Percentiles rank a stretch among this genome's conserved stretches.
Evolutionary conservation across 345 rosid species (phyloP).

Genomic region (Gossypium australe): DNA sequence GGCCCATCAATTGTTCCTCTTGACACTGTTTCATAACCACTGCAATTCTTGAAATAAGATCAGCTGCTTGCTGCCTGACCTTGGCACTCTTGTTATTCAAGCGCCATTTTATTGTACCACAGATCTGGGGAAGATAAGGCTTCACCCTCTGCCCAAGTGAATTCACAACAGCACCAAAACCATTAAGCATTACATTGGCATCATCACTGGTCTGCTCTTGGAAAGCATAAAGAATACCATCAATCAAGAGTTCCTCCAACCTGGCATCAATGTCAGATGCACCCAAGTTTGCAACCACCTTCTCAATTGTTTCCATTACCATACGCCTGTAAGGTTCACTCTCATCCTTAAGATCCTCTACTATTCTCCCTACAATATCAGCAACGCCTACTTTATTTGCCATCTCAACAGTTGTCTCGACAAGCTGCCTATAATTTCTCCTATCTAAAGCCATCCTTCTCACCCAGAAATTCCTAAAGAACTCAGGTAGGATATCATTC

Average conservation of each 20-base stretch:
- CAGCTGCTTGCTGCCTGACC: constrained; percentile 98
- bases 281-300: constrained; percentile 90
- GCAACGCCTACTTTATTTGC: constrained; percentile 96
- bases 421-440: constrained; percentile 90
- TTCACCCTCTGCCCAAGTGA: constrained; percentile 94
- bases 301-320: constrained; percentile 99
- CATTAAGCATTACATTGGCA: constrained; percentile 6
- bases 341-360: constrained; percentile 94
- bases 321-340: constrained; percentile 88
- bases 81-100: constrained; percentile 99
- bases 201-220: constrained; percentile 8
- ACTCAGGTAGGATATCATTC: constrained; percentile 83
- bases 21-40: constrained; percentile 99
- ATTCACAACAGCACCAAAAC: constrained; percentile 48
- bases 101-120: constrained; percentile 99
- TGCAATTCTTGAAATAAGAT: constrained; percentile 93
- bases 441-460: constrained; percentile 96
- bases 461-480: constrained; percentile 90
- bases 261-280: constrained; percentile 92
- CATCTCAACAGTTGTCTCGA: constrained; percentile 96
- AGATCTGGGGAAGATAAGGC: constrained; percentile 98
- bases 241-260: constrained; percentile 93
- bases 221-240: constrained; percentile 80
- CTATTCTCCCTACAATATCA: constrained; percentile 86
- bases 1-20: constrained; percentile 98